A percentile compares a stretch with the other conserved stretches of the same genome.
phyloP scores from a whole-genome alignment of 2,329 filamentous ascomycete genomes.

The Phoma sp. region DNA sequence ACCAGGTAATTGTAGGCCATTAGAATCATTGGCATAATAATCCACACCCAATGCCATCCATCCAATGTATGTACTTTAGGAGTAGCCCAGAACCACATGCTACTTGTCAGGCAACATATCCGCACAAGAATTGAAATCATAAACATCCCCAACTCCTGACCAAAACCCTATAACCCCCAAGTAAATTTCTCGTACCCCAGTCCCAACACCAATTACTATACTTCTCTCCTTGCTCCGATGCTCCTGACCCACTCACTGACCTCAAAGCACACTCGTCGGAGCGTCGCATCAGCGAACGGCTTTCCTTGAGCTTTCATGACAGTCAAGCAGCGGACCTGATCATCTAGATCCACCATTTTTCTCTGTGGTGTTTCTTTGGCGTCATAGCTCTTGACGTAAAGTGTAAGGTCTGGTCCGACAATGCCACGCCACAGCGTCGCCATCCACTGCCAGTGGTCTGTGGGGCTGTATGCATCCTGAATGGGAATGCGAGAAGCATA shows the following conservation, averaged over 20 bases:
- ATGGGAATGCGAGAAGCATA: conserved; percentile 78
- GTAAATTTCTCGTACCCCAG: neutral
- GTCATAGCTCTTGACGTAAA: conserved; percentile 63
- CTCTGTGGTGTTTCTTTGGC: conserved; percentile 37
- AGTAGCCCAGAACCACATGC: too few relatives aligned
- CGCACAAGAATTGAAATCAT: conserved; percentile 1
- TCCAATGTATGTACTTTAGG: too few relatives aligned
- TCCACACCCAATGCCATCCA: too few relatives aligned
- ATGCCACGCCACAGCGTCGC: conserved; percentile 91
- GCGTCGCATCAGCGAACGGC: conserved; percentile 55
- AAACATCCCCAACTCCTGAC: too few relatives aligned
- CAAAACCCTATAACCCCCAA: too few relatives aligned
- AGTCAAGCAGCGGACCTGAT: conserved; percentile 48
- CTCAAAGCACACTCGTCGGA: conserved; percentile 82
- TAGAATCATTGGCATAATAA: too few relatives aligned
- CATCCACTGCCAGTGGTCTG: conserved; percentile 99
- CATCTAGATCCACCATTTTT: conserved; percentile 52
- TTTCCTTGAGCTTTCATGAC: conserved; percentile 43
- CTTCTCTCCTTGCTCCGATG: conserved; percentile 17
- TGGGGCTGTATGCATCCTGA: conserved; percentile 74
- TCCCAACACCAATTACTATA: neutral
- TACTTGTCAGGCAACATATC: neutral
- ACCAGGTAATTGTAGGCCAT: too few relatives aligned
- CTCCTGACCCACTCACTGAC: conserved; percentile 76
- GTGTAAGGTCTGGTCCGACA: conserved; percentile 78